Conservation (phyloP, 192 early-diverging fungal species). For the Linnemannia zychae region DNA sequence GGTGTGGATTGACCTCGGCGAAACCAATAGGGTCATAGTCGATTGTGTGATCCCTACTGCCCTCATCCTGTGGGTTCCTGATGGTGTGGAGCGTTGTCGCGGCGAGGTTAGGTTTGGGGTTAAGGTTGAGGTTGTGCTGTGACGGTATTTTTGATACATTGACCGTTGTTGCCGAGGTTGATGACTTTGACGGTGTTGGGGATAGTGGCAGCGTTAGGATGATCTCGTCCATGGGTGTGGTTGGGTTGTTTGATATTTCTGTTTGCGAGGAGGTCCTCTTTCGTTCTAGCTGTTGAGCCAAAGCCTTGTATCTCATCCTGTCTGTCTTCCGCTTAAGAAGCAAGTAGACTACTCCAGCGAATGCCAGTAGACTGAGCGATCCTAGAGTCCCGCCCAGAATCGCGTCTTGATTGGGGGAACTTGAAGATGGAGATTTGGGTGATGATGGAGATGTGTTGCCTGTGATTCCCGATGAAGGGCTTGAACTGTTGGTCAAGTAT, state of each 20-base stretch:
- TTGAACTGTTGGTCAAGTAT: slow-evolving; percentile 9
- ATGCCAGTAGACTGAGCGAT: slow-evolving; percentile 6
- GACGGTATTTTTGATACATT: background rate
- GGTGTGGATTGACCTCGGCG: background rate
- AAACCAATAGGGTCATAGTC: background rate
- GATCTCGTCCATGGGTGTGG: background rate
- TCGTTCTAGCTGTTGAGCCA: background rate
- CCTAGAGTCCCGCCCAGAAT: slow-evolving; percentile 23
- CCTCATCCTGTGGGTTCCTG: background rate
- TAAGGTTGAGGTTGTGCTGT: background rate
- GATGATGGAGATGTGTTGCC: background rate
- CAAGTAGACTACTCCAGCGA: background rate
- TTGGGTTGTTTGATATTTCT: background rate
- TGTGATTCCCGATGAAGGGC: background rate
- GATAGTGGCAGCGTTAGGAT: background rate
- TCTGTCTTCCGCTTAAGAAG: background rate
- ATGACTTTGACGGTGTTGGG: background rate
- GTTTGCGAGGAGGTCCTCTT: background rate
- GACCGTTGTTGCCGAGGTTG: background rate
- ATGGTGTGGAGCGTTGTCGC: background rate
- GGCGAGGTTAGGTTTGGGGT: no score
- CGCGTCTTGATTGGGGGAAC: background rate
- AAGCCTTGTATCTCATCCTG: background rate
- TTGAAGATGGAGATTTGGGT: background rate
- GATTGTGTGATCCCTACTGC: background rate